Percentiles rank a stretch among this genome's conserved stretches.
Evolutionary conservation across 2,329 filamentous ascomycete genomes (phyloP).

Genomic region (Pyricularia sp.): DNA sequence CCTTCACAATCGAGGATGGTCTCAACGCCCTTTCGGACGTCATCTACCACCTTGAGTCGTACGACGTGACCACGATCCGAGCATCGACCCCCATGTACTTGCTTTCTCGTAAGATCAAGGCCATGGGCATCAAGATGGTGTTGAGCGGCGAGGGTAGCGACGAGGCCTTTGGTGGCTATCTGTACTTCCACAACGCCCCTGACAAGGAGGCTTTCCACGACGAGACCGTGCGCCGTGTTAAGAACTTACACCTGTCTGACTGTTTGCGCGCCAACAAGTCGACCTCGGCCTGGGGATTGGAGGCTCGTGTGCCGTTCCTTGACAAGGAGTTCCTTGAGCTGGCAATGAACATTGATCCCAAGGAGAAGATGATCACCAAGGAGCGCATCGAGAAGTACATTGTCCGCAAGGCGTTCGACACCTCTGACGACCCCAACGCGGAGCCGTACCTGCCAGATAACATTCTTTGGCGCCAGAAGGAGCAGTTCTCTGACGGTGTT

Average conservation of each 20-base stretch:
- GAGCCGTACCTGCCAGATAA: slow-evolving; percentile 88
- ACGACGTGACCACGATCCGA: slow-evolving; percentile 96
- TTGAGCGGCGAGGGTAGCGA: slow-evolving; percentile 93
- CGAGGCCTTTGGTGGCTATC: slow-evolving; percentile 96
- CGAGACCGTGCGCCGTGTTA: slow-evolving; percentile 87
- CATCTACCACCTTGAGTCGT: slow-evolving; percentile 95
- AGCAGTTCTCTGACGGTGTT: slow-evolving; percentile 97
- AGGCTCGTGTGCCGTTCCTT: slow-evolving; percentile 94
- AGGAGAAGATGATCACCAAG: slow-evolving; percentile 91
- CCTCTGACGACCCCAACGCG: slow-evolving; percentile 69
- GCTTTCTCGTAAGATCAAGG: slow-evolving; percentile 97
- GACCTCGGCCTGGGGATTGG: slow-evolving; percentile 93
- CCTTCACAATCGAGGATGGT: slow-evolving; percentile 94
- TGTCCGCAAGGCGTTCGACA: slow-evolving; percentile 94
- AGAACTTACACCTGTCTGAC: slow-evolving; percentile 94
- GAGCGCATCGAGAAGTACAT: slow-evolving; percentile 96
- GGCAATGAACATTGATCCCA: slow-evolving; percentile 86
- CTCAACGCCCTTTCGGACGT: slow-evolving; percentile 95
- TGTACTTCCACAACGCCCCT: slow-evolving; percentile 96
- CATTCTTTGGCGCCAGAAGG: slow-evolving; percentile 98
- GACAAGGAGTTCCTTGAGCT: slow-evolving; percentile 95
- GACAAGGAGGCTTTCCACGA: slow-evolving; percentile 88
- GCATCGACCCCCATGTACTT: slow-evolving; percentile 99
- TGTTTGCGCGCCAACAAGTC: slow-evolving; percentile 99
- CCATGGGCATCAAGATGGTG: slow-evolving; percentile 99